phyloP scores from a whole-genome alignment of 768 basidiomycete species.

The Auriscalpium vulgare region DNA sequence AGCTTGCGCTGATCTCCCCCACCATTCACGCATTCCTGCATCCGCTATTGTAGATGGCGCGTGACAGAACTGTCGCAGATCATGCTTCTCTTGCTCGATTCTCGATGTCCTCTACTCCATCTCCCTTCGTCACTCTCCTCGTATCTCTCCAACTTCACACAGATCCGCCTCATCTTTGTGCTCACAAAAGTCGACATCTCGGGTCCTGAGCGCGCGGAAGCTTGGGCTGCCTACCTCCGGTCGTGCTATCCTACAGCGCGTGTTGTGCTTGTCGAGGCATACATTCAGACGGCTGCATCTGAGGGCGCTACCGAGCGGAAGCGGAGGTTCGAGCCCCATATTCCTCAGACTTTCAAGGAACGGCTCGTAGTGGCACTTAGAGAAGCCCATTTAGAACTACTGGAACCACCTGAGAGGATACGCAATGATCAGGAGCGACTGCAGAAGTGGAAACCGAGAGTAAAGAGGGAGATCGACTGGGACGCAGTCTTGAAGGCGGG shows the following conservation, averaged over 20 bases:
- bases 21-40: not conserved
- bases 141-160: slow-evolving; percentile 39
- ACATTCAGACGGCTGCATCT: slow-evolving; percentile 37
- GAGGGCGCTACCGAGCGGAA: slow-evolving; percentile 35
- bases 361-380: slow-evolving; percentile 59
- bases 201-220: slow-evolving; percentile 50
- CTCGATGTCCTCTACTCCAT: slow-evolving; percentile 83
- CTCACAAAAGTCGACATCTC: slow-evolving; percentile 87
- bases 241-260: slow-evolving; percentile 42
- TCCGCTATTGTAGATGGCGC: slow-evolving; percentile 59
- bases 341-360: slow-evolving; percentile 58
- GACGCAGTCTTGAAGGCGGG: slow-evolving; percentile 38
- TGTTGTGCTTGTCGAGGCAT: slow-evolving; percentile 74
- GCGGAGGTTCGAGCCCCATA: slow-evolving; percentile 49
- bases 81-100: slow-evolving; percentile 80
- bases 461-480: slow-evolving; percentile 72
- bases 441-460: slow-evolving; percentile 55
- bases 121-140: slow-evolving; percentile 69
- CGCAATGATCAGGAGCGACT: slow-evolving; percentile 38
- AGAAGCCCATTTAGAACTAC: slow-evolving; percentile 56
- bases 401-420: slow-evolving; percentile 59
- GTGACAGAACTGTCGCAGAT: slow-evolving; percentile 89
- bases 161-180: slow-evolving; percentile 51
- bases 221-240: slow-evolving; percentile 61
- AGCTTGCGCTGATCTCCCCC: not conserved